Evolutionary conservation across 345 rosid genomes (phyloP).

Genomic region (Salix arbutifolia): DNA sequence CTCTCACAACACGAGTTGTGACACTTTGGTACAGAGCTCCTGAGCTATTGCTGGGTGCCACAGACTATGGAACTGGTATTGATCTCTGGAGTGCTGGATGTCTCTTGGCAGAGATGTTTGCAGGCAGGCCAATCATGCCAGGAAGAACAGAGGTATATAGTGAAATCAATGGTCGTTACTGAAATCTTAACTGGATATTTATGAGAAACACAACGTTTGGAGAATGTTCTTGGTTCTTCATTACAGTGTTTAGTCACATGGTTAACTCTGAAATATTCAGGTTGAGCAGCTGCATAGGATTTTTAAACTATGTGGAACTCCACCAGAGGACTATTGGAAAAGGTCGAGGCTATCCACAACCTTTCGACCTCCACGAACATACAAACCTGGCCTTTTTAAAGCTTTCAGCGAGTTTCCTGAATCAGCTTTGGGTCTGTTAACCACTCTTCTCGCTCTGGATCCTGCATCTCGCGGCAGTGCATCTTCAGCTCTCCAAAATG

Average conservation of each 20-base stretch:
- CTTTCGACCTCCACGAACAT: constrained; percentile 47
- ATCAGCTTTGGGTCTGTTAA: constrained; percentile 49
- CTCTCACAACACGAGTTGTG: constrained; percentile 56
- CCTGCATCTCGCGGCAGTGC: constrained; percentile 50
- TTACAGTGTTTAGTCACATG: neutral
- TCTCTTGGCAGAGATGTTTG: constrained; percentile 64
- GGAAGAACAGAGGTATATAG: constrained; percentile 53
- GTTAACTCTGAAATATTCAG: constrained; percentile 26
- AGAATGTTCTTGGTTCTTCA: neutral
- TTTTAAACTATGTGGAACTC: constrained; percentile 83
- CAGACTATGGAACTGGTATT: constrained; percentile 53
- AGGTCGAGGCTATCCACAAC: constrained; percentile 56
- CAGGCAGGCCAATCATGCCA: constrained; percentile 50
- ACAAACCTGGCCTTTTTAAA: constrained; percentile 35
- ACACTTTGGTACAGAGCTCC: constrained; percentile 70
- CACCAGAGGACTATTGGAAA: constrained; percentile 84
- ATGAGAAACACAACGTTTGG: neutral
- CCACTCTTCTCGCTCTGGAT: constrained; percentile 54
- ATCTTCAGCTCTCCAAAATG: constrained; percentile 40
- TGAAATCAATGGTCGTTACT: neutral
- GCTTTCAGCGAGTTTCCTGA: constrained; percentile 42
- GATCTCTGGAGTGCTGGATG: constrained; percentile 74
- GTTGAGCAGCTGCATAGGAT: constrained; percentile 88
- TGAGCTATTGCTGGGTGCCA: constrained; percentile 56
- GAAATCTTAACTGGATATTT: neutral